These are phyloP conservation scores for Talaromyces sp. DNA, from an alignment of 2,329 filamentous ascomycete genomes.

Conservation along the genomic window DNA sequence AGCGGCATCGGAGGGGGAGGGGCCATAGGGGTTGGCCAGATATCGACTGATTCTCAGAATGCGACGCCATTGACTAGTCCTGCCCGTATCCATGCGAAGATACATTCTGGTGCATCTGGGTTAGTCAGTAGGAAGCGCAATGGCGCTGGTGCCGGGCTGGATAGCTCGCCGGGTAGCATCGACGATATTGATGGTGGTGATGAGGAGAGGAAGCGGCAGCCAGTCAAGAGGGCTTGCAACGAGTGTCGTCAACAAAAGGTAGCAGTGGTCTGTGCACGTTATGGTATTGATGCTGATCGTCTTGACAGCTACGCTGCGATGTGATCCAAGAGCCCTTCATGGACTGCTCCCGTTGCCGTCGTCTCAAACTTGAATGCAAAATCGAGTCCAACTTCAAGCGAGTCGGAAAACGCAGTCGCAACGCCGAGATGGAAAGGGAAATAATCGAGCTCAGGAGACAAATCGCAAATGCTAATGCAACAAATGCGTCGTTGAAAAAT, in stretches of 20 bases:
- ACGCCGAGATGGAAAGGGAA: constrained; percentile 62
- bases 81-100: constrained; percentile 15
- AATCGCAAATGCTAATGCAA: constrained; percentile 36
- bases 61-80: constrained; percentile 35
- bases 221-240: constrained; percentile 63
- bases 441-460: constrained; percentile 51
- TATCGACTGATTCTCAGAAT: constrained; percentile 29
- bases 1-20: constrained; percentile 36
- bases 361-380: constrained; percentile 61
- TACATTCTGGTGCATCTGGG: constrained; percentile 7
- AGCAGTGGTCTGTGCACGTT: constrained; percentile 11
- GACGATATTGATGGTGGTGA: constrained; percentile 41
- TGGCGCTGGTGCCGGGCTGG: constrained; percentile 41
- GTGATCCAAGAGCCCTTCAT: constrained; percentile 62
- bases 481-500: constrained; percentile 22
- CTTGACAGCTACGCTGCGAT: constrained; percentile 60
- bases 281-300: constrained; percentile 10
- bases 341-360: constrained; percentile 60
- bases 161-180: constrained; percentile 47
- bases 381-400: constrained; percentile 68
- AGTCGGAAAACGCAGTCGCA: constrained; percentile 62
- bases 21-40: constrained; percentile 23
- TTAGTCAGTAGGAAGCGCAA: constrained; percentile 41
- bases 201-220: constrained; percentile 44
- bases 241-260: constrained; percentile 70